Conservation (phyloP, 2,329 filamentous ascomycete genomes). For the Aspergillus aculeatinus region DNA sequence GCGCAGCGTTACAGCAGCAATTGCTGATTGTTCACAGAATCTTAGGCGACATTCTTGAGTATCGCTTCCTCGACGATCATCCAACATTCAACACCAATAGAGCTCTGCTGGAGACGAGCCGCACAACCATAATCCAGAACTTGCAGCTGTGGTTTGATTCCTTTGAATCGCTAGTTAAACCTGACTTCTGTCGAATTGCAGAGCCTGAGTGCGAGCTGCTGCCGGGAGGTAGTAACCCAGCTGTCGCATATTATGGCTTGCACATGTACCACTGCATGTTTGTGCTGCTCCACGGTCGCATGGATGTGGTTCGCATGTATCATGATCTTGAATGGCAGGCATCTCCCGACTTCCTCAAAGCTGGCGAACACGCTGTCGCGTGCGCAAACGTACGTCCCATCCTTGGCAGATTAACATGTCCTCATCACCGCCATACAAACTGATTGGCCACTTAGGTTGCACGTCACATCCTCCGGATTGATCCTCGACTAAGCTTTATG, state of each 20-base stretch:
- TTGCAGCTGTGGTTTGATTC: neutral
- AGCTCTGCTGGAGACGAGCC: neutral
- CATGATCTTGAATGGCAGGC: constrained; percentile 2
- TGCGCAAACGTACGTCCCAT: constrained; percentile 1
- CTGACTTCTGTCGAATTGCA: neutral
- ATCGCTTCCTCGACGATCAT: constrained; percentile 1
- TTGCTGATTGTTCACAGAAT: neutral
- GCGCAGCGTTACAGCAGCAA: too few relatives aligned
- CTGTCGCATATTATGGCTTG: constrained; percentile 4
- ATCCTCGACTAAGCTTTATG: neutral
- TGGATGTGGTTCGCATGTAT: constrained; percentile 7
- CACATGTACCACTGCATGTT: constrained; percentile 8
- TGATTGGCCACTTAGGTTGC: neutral
- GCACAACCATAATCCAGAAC: neutral
- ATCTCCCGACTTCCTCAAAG: neutral
- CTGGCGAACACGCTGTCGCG: constrained; percentile 2
- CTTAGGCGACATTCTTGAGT: constrained; percentile 1
- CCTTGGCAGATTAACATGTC: too few relatives aligned
- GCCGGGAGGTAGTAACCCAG: neutral
- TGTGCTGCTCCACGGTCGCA: neutral
- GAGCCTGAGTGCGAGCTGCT: neutral
- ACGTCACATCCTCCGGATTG: neutral
- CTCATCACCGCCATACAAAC: neutral
- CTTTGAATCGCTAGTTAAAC: neutral
- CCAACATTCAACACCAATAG: neutral